Percentiles rank a stretch among this genome's conserved stretches.
phyloP scores from a whole-genome alignment of 352 stramenopile genomes.

The Globisporangium spiculum region DNA sequence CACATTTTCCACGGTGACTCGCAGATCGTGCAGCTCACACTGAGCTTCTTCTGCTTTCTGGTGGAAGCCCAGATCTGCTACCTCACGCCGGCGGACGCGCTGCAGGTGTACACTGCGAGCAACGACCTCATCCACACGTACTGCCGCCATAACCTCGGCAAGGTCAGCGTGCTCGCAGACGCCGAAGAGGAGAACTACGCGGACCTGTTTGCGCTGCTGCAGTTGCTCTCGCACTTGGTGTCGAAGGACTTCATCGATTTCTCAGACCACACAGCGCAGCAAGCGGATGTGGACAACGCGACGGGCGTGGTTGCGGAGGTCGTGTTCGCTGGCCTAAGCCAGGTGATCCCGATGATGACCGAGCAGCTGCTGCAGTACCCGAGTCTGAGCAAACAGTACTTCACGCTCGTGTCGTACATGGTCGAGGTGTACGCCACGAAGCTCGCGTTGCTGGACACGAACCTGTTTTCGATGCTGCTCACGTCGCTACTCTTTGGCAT shows the following conservation, averaged over 20 bases:
- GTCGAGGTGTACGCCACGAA: constrained; percentile 86
- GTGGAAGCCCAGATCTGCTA: constrained; percentile 84
- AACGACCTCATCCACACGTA: constrained; percentile 73
- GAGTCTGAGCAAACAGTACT: constrained; percentile 85
- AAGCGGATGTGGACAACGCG: constrained; percentile 50
- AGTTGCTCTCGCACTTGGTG: constrained; percentile 75
- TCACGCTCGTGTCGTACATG: constrained; percentile 86
- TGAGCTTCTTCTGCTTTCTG: constrained; percentile 78
- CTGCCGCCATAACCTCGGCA: constrained; percentile 66
- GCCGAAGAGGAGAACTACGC: constrained; percentile 77
- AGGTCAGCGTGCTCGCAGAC: constrained; percentile 57
- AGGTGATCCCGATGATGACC: constrained; percentile 90
- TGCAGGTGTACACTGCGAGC: constrained; percentile 70
- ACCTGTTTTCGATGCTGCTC: constrained; percentile 74
- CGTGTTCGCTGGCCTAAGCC: constrained; percentile 83
- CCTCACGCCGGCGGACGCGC: constrained; percentile 55
- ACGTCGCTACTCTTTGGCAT: constrained; percentile 75
- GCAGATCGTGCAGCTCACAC: constrained; percentile 67
- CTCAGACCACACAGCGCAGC: constrained; percentile 63
- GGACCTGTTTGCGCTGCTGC: constrained; percentile 72
- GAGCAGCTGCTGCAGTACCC: constrained; percentile 85
- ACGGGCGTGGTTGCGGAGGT: constrained; percentile 80
- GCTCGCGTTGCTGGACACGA: constrained; percentile 50
- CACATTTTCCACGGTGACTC: constrained; percentile 70
- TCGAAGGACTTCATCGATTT: constrained; percentile 88